These are phyloP conservation scores for Globisporangium ultimum DNA, from an alignment of 352 stramenopile species.

Conservation along the genomic window DNA sequence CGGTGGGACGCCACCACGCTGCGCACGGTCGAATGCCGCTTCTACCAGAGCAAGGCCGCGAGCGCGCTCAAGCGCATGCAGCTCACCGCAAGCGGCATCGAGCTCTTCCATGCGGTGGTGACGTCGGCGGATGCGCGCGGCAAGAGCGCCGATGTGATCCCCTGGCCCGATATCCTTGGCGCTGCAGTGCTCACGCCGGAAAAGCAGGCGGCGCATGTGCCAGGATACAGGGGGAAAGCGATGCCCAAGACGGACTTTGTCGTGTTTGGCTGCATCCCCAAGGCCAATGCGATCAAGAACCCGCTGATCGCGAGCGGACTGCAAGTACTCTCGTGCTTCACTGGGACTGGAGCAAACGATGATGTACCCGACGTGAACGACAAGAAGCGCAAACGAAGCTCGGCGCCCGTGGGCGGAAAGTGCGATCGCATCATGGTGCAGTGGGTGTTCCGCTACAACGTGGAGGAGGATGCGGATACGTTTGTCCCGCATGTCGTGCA, in stretches of 20 bases:
- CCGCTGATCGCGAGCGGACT: conserved; percentile 8
- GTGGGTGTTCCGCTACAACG: conserved; percentile 47
- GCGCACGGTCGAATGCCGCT: conserved; percentile 10
- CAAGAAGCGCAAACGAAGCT: conserved; percentile 14
- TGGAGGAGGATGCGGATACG: conserved; percentile 22
- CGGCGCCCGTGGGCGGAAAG: not conserved
- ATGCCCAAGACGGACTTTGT: conserved; percentile 7
- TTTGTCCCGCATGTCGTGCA: conserved; percentile 32
- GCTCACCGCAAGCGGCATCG: conserved; percentile 9
- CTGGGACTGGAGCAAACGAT: not conserved
- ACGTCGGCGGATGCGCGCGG: not conserved
- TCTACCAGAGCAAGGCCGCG: conserved; percentile 11
- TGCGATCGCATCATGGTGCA: conserved; percentile 29
- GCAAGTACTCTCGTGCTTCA: conserved; percentile 13
- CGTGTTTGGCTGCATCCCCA: conserved; percentile 14
- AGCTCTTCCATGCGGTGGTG: not conserved
- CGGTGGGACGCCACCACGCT: not conserved
- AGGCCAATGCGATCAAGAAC: conserved; percentile 12
- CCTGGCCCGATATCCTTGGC: conserved; percentile 11
- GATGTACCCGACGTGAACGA: not conserved
- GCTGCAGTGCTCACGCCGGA: conserved; percentile 6
- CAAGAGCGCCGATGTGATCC: conserved; percentile 7
- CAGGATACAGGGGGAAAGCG: conserved; percentile 5
- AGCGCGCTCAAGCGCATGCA: conserved; percentile 7
- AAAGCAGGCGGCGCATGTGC: conserved; percentile 2